Evolutionary conservation across 2,329 filamentous ascomycete species (phyloP).

Genomic region (Clonostachys rhizophaga): DNA sequence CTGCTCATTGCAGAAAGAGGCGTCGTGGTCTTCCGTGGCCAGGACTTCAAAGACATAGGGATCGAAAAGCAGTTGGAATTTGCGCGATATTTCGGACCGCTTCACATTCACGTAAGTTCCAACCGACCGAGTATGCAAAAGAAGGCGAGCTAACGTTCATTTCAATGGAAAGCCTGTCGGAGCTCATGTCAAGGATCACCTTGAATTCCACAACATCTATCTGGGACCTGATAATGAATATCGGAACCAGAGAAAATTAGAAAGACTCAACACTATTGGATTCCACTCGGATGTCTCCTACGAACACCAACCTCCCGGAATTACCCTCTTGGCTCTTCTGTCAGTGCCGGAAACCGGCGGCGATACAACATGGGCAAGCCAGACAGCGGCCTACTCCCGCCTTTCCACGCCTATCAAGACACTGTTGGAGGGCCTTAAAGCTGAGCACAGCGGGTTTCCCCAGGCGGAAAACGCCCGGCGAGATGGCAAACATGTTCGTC

Average conservation of each 20-base stretch:
- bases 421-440: conserved; percentile 70
- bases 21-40: conserved; percentile 28
- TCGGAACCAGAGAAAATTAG: conserved; percentile 52
- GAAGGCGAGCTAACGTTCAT: conserved; percentile 67
- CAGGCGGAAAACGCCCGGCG: conserved; percentile 74
- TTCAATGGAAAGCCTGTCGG: conserved; percentile 53
- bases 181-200: conserved; percentile 42
- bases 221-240: conserved; percentile 47
- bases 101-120: conserved; percentile 62
- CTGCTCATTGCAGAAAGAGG: conserved; percentile 37
- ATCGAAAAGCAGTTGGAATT: conserved; percentile 60
- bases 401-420: conserved; percentile 71
- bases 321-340: conserved; percentile 68
- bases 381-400: conserved; percentile 70
- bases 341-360: conserved; percentile 61
- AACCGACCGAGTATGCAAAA: conserved; percentile 67
- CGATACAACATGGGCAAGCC: conserved; percentile 73
- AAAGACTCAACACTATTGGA: conserved; percentile 47
- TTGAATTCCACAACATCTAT: conserved; percentile 41
- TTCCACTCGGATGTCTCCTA: conserved; percentile 72
- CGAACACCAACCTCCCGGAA: conserved; percentile 64
- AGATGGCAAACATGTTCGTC: conserved; percentile 26
- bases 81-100: conserved; percentile 58
- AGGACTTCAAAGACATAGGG: conserved; percentile 37
- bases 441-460: conserved; percentile 64